Conservation (phyloP, 2,329 filamentous ascomycete species). For the Cercospora sp. region DNA sequence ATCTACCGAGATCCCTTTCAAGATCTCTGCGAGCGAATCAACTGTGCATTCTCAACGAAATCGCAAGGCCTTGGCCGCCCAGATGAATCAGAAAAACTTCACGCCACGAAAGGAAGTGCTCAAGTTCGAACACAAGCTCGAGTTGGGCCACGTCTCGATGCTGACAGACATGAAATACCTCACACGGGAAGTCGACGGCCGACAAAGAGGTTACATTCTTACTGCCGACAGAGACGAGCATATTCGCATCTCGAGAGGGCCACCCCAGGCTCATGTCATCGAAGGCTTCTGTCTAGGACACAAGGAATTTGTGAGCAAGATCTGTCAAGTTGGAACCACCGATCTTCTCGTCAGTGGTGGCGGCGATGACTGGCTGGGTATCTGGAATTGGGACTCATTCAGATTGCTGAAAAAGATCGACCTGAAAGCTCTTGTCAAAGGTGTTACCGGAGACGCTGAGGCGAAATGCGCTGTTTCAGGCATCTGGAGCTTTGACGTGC, state of each 20-base stretch:
- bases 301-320: conserved; percentile 74
- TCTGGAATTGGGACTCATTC: conserved; percentile 77
- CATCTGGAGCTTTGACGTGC: conserved; percentile 46
- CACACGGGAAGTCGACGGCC: conserved; percentile 47
- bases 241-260: conserved; percentile 79
- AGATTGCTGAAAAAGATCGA: conserved; percentile 56
- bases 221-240: conserved; percentile 75
- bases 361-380: conserved; percentile 73
- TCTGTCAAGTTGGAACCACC: conserved; percentile 63
- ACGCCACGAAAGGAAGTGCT: conserved; percentile 48
- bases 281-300: conserved; percentile 89
- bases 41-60: conserved; percentile 66
- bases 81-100: conserved; percentile 50
- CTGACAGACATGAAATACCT: conserved; percentile 71
- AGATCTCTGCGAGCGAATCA: conserved; percentile 56
- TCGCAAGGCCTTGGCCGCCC: conserved; percentile 57
- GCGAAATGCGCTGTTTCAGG: conserved; percentile 51
- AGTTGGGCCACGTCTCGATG: conserved; percentile 94
- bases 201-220: conserved; percentile 59
- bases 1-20: conserved; percentile 39
- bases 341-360: conserved; percentile 80
- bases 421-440: conserved; percentile 38
- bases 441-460: conserved; percentile 1
- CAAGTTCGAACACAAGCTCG: conserved; percentile 70
- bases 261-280: conserved; percentile 82